These are phyloP conservation scores for Graphiopsis chlorocephala DNA, from an alignment of 2,329 filamentous ascomycete genomes.

Conservation along the genomic window DNA sequence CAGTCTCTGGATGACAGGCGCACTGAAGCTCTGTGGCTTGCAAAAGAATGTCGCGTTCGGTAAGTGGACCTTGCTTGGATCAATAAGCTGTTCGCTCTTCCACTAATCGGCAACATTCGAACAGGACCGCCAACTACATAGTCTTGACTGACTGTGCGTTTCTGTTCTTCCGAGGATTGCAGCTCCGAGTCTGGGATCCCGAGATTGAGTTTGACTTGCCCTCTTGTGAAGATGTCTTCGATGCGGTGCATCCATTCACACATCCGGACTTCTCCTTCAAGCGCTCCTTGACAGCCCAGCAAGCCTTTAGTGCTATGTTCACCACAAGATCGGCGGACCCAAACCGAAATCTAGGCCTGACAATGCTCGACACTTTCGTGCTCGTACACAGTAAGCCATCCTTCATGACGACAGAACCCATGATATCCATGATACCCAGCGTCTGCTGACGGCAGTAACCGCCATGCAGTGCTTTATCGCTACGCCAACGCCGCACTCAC, in stretches of 20 bases:
- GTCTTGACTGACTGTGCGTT: conserved; percentile 17
- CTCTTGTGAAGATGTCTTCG: conserved; percentile 14
- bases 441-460: background rate
- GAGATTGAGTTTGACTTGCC: conserved; percentile 18
- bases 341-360: background rate
- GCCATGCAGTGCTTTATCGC: background rate
- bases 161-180: conserved; percentile 18
- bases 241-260: conserved; percentile 19
- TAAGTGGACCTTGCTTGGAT: background rate
- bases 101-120: background rate
- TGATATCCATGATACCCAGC: background rate
- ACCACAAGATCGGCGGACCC: background rate
- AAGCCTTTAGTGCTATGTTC: background rate
- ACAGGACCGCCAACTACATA: background rate
- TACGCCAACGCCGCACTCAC: background rate
- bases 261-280: conserved; percentile 16
- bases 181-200: conserved; percentile 11
- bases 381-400: background rate
- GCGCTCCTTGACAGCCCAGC: conserved; percentile 10
- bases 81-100: background rate
- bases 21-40: background rate
- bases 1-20: background rate
- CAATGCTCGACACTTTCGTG: background rate
- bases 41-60: background rate
- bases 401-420: background rate